Percentiles rank a stretch among this genome's conserved stretches.
phyloP scores from a whole-genome alignment of 176 grass and related monocot genomes.

The Lolium multiflorum region DNA sequence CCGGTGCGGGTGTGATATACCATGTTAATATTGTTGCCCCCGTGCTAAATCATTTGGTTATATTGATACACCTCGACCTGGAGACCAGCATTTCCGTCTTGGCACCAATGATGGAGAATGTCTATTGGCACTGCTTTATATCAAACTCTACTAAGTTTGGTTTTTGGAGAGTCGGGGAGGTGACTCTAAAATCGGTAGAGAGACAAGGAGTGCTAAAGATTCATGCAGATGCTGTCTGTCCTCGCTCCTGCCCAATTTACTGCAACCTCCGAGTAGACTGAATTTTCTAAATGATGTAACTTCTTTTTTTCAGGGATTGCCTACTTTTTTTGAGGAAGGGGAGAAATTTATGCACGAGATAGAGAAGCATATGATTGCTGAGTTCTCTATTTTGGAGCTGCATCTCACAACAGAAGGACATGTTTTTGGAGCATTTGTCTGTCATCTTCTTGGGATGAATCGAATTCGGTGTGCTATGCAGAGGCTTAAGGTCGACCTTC shows the following conservation, averaged over 20 bases:
- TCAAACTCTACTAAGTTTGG: too few species aligned
- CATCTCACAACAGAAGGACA: neutral
- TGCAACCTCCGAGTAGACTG: neutral
- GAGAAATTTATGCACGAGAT: neutral
- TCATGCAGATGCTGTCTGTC: neutral
- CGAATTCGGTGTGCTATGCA: neutral
- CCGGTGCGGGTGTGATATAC: neutral
- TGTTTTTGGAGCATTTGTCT: neutral
- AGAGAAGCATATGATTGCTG: neutral
- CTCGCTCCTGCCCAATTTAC: neutral
- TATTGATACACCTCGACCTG: neutral
- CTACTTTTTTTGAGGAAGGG: neutral
- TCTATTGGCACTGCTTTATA: neutral
- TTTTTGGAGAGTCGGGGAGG: neutral
- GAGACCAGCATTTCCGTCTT: neutral
- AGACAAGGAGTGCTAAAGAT: neutral
- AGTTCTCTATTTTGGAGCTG: neutral
- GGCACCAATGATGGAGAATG: neutral
- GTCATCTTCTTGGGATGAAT: neutral
- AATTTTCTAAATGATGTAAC: neutral
- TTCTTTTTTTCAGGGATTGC: neutral
- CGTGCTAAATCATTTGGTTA: neutral
- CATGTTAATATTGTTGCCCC: neutral
- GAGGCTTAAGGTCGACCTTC: too few species aligned
- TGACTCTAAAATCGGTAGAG: neutral